Evolutionary conservation across 371 early-diverging fungal species (phyloP).

Genomic region (Lichtheimia ornata): DNA sequence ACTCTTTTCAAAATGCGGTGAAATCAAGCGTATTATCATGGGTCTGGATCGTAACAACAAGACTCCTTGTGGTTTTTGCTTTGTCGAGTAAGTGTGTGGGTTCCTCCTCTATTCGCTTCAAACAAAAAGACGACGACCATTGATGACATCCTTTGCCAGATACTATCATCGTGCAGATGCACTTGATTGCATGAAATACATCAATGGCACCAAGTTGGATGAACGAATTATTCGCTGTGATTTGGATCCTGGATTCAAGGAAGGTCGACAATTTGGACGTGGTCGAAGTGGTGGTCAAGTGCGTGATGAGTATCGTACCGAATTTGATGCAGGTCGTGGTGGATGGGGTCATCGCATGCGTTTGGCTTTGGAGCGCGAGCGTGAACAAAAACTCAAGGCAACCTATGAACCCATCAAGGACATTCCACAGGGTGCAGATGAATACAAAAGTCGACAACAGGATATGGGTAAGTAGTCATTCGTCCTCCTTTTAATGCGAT

Average conservation of each 20-base stretch:
- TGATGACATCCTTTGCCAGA: constrained; percentile 37
- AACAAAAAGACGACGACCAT: neutral
- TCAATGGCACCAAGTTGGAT: constrained; percentile 95
- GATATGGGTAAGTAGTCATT: constrained; percentile 19
- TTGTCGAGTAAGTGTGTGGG: constrained; percentile 98
- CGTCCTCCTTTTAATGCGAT: neutral
- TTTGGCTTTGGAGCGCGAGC: constrained; percentile 62
- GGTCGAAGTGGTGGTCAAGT: constrained; percentile 96
- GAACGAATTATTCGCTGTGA: constrained; percentile 95
- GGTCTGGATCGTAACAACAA: constrained; percentile 92
- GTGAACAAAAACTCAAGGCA: constrained; percentile 62
- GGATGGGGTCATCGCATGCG: constrained; percentile 92
- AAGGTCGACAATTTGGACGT: constrained; percentile 96
- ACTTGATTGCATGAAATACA: constrained; percentile 90
- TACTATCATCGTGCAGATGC: constrained; percentile 89
- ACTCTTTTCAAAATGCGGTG: constrained; percentile 94
- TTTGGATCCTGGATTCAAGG: constrained; percentile 95
- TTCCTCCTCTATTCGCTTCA: too few relatives aligned
- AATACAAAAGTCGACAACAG: constrained; percentile 50
- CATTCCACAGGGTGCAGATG: constrained; percentile 64
- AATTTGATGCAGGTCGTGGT: constrained; percentile 95
- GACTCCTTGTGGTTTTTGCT: constrained; percentile 99
- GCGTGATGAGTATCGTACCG: constrained; percentile 92
- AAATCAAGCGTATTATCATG: constrained; percentile 98
- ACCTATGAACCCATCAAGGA: constrained; percentile 65